Evolutionary conservation across 2,329 filamentous ascomycete genomes (phyloP).

Genomic region (Exophiala sp.): DNA sequence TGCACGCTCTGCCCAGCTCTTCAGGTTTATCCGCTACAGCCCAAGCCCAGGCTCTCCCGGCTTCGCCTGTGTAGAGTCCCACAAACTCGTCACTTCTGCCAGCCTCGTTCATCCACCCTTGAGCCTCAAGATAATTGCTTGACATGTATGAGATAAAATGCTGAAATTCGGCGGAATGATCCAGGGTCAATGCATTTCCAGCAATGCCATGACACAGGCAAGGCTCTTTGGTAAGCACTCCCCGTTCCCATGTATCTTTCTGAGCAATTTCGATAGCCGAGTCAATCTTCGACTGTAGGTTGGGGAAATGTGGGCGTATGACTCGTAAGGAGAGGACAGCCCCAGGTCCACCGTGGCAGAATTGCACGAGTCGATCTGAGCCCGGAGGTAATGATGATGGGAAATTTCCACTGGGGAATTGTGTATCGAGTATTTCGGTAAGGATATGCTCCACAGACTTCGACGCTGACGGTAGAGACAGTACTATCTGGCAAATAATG

Average conservation of each 20-base stretch:
- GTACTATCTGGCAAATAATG: constrained; percentile 66
- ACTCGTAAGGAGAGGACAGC: constrained; percentile 58
- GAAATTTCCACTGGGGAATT: constrained; percentile 63
- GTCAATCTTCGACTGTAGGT: constrained; percentile 17
- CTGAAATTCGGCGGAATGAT: constrained; percentile 18
- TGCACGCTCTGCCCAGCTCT: constrained; percentile 13
- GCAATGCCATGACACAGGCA: constrained; percentile 64
- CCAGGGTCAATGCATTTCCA: constrained; percentile 57
- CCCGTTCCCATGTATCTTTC: constrained; percentile 54
- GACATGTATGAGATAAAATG: constrained; percentile 20
- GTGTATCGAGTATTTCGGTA: constrained; percentile 55
- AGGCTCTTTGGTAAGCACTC: constrained; percentile 61
- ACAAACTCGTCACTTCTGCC: constrained; percentile 51
- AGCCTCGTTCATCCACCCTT: constrained; percentile 31
- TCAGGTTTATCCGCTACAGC: constrained; percentile 24
- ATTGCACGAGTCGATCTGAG: constrained; percentile 52
- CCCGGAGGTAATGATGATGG: constrained; percentile 45
- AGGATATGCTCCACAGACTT: constrained; percentile 53
- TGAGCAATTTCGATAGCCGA: constrained; percentile 33
- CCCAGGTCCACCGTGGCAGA: constrained; percentile 66
- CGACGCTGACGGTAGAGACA: constrained; percentile 34
- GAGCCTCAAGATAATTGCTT: constrained; percentile 21
- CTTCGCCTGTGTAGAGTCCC: constrained; percentile 49
- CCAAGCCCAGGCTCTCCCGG: constrained; percentile 49
- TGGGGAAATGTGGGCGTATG: constrained; percentile 52